Evolutionary conservation across 805 yeast genomes (phyloP), one percentile per base, ranked within the genome.

Genomic region (Zygosaccharomyces lentus): DNA sequence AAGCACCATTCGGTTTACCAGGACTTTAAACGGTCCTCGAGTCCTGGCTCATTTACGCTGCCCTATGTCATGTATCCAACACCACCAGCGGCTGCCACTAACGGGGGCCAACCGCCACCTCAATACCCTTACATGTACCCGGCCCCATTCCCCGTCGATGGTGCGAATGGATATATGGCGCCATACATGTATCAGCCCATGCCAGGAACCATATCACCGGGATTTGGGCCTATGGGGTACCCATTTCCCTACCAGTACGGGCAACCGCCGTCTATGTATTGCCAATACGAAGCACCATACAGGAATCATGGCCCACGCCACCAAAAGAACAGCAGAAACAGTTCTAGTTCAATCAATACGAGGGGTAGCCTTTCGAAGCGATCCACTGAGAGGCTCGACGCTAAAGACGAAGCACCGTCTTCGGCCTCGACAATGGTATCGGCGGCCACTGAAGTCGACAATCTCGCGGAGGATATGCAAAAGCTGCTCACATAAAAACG

Each of bases 51-150:
- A 19, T 23, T 12, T 25, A 39, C 29, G 29, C 30, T 45, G 36
- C 54, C 55, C 12, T 52, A 53, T 30, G 44, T 51, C 51, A 47
- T 49, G 45, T 55, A 49, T 40, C 49, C 49, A 16, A 27, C 41
- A 16, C 41, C 41, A 5, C 37, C 50, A 8, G 37, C 42, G 13
- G 30, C 48, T 13, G 34, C 43, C 32, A 40, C 45, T 3, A 34
- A 41, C 13, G 35, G 41, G 12, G 15, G 36, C 6, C 36, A 34
- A 8, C 34, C 38, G 12, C 38, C 41, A 1, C 36, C 44, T 16
- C 42, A 34, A 21, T 44, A 36, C 31, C 41, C 53, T 26, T 30
- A 43, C 29, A 34, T 48, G 41, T 37, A 45, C 21, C 45, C 55
- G 7, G 17, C 48, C 15, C 45, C 49, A 6, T 38, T 39, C 17